phyloP scores from a whole-genome alignment of 2,329 filamentous ascomycete genomes.

The Tolypocladium amazonense region DNA sequence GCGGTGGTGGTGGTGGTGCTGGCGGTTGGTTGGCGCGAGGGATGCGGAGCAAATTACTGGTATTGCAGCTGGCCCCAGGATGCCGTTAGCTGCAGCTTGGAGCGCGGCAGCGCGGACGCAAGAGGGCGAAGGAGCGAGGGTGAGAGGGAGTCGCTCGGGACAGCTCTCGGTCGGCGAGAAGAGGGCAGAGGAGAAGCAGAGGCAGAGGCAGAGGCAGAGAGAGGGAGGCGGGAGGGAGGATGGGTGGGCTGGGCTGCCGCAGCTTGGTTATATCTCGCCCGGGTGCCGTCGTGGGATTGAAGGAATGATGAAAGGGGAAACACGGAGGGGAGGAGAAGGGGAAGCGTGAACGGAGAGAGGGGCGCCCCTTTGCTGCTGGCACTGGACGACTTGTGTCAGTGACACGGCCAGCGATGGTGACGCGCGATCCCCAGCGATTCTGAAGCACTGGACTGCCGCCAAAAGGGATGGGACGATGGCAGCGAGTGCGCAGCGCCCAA shows the following conservation, averaged over 20 bases:
- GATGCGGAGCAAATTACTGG: not conserved
- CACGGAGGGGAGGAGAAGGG: not conserved
- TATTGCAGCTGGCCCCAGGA: not conserved
- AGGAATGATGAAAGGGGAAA: conserved; percentile 1
- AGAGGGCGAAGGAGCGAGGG: not conserved
- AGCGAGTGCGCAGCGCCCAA: not conserved
- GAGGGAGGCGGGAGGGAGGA: not conserved
- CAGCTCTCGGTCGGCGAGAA: not conserved
- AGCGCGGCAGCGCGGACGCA: not conserved
- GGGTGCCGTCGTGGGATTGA: not conserved
- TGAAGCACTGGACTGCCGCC: conserved; percentile 10
- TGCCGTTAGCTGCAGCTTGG: not conserved
- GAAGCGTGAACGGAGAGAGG: not conserved
- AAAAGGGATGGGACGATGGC: conserved; percentile 5
- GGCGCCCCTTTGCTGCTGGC: not conserved
- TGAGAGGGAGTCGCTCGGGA: not conserved
- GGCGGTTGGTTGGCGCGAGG: not conserved
- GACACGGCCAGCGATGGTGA: not conserved
- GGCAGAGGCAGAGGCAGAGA: not conserved
- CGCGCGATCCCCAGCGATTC: conserved; percentile 1
- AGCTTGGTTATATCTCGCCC: not conserved
- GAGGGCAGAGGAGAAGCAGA: not conserved
- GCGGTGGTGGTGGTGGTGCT: not conserved
- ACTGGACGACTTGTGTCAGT: not conserved
- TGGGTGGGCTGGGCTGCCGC: not conserved